phyloP scores from a whole-genome alignment of 192 early-diverging fungal genomes.

The Linderina pennispora region DNA sequence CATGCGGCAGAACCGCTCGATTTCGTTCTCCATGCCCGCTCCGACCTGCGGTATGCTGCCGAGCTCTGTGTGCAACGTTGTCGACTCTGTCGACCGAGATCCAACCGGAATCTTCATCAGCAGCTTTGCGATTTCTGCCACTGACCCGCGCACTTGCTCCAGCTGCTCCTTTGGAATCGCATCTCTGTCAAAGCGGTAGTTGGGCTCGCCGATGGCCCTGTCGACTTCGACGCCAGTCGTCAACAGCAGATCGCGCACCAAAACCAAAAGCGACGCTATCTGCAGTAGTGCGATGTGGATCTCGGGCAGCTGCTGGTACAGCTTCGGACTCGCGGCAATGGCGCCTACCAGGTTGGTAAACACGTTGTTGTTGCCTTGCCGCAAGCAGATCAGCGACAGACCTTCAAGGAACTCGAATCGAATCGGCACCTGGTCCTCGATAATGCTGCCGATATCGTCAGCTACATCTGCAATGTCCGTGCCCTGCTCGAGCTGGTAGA shows the following conservation, averaged over 20 bases:
- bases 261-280: slow-evolving; percentile 19
- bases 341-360: slow-evolving; percentile 20
- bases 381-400: slow-evolving; percentile 11
- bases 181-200: neutral
- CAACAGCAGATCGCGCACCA: slow-evolving; percentile 18
- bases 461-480: slow-evolving; percentile 1
- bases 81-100: neutral
- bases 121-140: slow-evolving; percentile 17
- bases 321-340: slow-evolving; percentile 23
- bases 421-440: slow-evolving; percentile 13
- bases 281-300: slow-evolving; percentile 28
- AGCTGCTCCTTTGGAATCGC: slow-evolving; percentile 4
- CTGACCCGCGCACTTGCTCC: slow-evolving; percentile 9
- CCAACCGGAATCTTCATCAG: slow-evolving; percentile 19
- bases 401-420: slow-evolving; percentile 41
- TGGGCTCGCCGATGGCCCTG: neutral
- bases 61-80: neutral
- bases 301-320: slow-evolving; percentile 34
- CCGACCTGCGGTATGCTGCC: slow-evolving; percentile 9
- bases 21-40: slow-evolving; percentile 12
- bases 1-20: slow-evolving; percentile 30
- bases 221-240: slow-evolving; percentile 10
- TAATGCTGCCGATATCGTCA: slow-evolving; percentile 10
- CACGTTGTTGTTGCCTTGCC: slow-evolving; percentile 9
- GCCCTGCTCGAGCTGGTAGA: slow-evolving; percentile 11